Base-by-base conservation (phyloP, 768 basidiomycete genomes). In the Gloeophyllum trabeum region DNA sequence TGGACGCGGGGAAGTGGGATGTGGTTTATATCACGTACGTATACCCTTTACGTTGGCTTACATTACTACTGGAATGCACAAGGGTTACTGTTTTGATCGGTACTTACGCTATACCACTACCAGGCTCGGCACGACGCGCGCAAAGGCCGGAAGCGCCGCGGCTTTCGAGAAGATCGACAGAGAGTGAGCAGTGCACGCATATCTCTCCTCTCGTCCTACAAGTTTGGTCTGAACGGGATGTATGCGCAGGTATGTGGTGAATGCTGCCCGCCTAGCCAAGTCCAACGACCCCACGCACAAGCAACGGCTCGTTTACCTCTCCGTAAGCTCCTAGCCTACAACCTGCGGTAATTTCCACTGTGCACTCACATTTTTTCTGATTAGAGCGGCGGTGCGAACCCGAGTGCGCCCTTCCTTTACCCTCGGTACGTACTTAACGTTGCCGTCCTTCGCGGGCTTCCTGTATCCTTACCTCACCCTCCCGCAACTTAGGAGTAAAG, bases 141-240 rank as follows among this genome's bases (percentile, higher is more conserved):
- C 67, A 13, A 45, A 24, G 13, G 85, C 83, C 0, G 83, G 83
- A 3, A 71, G 79, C 47, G 71, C 70, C 1, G 73, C 69, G 25
- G 69, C 69, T 6, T 89, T 86, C 47, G 78, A 80, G 53, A 82
- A 75, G 63, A 85, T 89, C 43, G 87, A 88, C 51, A 64, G 79
- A 57, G 78, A 83, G 77, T 86, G 48, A 46, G 74, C 63, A 25
- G 16, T 28, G 16, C 24, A n/a, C 32, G 35, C 24, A 24, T 10
- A n/a, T 32, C 42, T 25, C 24, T 22, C 19, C 4, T 7, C 10
- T 39, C 16, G 20, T 21, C 20, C 43, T 22, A 23, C 26, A 12
- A 21, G 24, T 13, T 10, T 37, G 10, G 36, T 24, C 40, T 3
- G 35, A 43, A n/a, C 16, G n/a, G 12, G 5, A n/a, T 30, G 26